Conservation (phyloP, 805 yeast genomes). For the Cyberlindnera bimundalis region DNA sequence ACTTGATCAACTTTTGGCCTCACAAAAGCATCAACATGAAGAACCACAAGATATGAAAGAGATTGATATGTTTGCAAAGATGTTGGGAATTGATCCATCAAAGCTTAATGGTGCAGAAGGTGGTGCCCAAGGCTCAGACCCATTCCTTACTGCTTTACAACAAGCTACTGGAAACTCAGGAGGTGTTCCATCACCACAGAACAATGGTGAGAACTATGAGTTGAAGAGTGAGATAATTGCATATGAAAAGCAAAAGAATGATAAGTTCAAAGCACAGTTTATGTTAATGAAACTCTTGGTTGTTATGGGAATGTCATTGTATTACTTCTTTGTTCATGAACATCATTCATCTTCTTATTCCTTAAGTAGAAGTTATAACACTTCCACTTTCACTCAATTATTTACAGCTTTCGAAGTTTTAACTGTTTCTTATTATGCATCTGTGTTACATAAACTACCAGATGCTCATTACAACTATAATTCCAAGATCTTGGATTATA, state of each 20-base stretch:
- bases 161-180: conserved; percentile 10
- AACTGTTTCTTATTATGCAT: conserved; percentile 19
- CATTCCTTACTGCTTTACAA: conserved; percentile 14
- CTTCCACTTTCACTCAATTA: conserved; percentile 16
- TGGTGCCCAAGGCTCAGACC: conserved; percentile 8
- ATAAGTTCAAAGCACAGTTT: conserved; percentile 23
- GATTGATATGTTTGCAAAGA: conserved; percentile 9
- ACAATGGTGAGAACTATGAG: conserved; percentile 5
- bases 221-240: conserved; percentile 10
- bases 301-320: conserved; percentile 8
- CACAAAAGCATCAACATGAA: conserved; percentile 8
- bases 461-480: conserved; percentile 26
- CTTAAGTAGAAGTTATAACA: conserved; percentile 11
- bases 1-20: conserved; percentile 18
- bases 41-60: neutral
- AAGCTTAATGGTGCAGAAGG: neutral
- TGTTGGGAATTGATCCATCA: conserved; percentile 8
- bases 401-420: conserved; percentile 21
- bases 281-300: conserved; percentile 17
- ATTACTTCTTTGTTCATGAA: conserved; percentile 10
- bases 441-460: conserved; percentile 13
- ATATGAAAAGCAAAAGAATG: conserved; percentile 20
- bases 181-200: neutral
- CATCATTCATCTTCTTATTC: conserved; percentile 13
- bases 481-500: conserved; percentile 21